Evolutionary conservation across 2,329 filamentous ascomycete species (phyloP).

Genomic region (Cercospora beticola): DNA sequence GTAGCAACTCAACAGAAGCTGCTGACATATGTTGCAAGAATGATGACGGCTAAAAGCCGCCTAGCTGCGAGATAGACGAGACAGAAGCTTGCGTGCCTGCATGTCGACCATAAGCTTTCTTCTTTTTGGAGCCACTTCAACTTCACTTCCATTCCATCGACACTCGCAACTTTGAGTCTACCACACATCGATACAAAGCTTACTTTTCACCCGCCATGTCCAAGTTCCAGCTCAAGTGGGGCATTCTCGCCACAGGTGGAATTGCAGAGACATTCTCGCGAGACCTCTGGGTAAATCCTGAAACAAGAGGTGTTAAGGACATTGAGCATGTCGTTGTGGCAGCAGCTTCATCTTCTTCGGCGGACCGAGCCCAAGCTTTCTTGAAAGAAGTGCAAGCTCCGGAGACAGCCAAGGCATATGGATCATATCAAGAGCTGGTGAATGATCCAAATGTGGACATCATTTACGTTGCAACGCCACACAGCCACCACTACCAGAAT

Average conservation of each 20-base stretch:
- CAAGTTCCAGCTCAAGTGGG: slow-evolving; percentile 40
- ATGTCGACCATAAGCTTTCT: neutral
- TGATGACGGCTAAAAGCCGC: neutral
- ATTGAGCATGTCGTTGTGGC: slow-evolving; percentile 75
- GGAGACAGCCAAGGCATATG: slow-evolving; percentile 68
- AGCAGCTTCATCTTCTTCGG: slow-evolving; percentile 74
- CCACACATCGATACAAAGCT: neutral
- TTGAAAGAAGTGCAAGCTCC: slow-evolving; percentile 70
- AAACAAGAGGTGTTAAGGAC: slow-evolving; percentile 66
- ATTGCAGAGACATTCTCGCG: slow-evolving; percentile 61
- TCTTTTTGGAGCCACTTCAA: neutral
- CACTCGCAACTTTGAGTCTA: neutral
- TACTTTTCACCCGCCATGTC: slow-evolving; percentile 28
- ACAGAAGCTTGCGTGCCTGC: neutral
- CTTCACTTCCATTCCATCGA: neutral
- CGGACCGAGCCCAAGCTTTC: slow-evolving; percentile 68
- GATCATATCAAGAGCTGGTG: slow-evolving; percentile 78
- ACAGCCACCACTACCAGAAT: slow-evolving; percentile 92
- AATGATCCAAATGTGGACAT: slow-evolving; percentile 77
- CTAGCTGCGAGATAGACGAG: neutral
- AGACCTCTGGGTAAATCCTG: slow-evolving; percentile 75
- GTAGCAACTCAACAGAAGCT: neutral
- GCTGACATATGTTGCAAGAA: neutral
- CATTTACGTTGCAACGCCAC: slow-evolving; percentile 84
- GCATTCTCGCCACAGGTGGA: slow-evolving; percentile 51